phyloP scores from a whole-genome alignment of 805 yeast species.

The Lipomyces sp. region DNA sequence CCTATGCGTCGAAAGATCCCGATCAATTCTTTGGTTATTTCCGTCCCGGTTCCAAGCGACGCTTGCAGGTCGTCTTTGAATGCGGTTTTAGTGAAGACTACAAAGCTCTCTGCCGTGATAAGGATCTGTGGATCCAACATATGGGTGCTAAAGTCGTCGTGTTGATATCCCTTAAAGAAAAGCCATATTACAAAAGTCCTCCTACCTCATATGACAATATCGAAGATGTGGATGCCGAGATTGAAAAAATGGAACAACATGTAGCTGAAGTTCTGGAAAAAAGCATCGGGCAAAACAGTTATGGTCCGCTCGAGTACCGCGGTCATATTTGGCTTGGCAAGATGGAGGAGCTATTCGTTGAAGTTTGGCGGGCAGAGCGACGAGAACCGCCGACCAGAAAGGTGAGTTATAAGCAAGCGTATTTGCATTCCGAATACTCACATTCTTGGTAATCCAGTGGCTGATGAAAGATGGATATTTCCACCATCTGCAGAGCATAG shows the following conservation, averaged over 20 bases:
- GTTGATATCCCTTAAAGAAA: neutral
- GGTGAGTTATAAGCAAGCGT: neutral
- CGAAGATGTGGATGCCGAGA: neutral
- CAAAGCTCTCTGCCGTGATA: neutral
- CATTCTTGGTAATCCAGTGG: neutral
- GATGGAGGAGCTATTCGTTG: neutral
- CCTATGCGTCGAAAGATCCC: neutral
- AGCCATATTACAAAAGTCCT: neutral
- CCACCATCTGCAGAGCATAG: neutral
- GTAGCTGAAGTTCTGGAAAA: neutral
- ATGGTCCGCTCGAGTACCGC: neutral
- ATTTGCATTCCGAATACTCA: neutral
- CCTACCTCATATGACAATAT: neutral
- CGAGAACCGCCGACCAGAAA: neutral
- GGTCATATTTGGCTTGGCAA: neutral
- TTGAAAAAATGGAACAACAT: neutral
- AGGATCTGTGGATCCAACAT: neutral
- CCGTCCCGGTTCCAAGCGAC: no score
- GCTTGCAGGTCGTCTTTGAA: neutral
- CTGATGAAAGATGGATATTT: neutral
- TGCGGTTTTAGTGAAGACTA: neutral
- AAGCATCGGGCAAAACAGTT: neutral
- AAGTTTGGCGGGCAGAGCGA: neutral
- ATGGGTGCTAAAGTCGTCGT: neutral
- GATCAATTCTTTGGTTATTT: neutral